A percentile compares a stretch with the other conserved stretches of the same genome.
These are phyloP conservation scores for Oryza meyeriana DNA, from an alignment of 176 grass and related monocot species.

Conservation along the genomic window DNA sequence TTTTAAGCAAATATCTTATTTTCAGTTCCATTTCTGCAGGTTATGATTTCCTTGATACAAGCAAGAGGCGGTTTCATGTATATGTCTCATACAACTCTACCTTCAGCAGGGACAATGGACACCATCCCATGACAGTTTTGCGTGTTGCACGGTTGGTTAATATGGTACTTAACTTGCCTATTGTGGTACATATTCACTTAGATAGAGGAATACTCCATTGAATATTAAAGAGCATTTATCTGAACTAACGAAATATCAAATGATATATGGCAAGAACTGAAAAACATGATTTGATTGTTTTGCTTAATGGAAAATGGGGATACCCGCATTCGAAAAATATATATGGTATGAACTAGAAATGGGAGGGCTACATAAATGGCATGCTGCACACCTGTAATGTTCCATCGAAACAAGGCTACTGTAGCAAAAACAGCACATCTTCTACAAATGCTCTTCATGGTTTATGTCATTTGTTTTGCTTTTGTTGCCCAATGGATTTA, in stretches of 20 bases:
- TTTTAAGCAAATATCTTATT: neutral
- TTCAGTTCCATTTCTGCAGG: conserved; percentile 15
- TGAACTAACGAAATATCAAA: neutral
- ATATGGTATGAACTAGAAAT: neutral
- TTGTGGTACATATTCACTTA: neutral
- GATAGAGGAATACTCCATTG: neutral
- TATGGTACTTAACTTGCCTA: conserved; percentile 47
- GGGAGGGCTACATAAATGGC: neutral
- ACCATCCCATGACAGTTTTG: conserved; percentile 45
- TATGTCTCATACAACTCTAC: conserved; percentile 59
- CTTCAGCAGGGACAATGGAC: conserved; percentile 40
- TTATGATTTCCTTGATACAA: conserved; percentile 68
- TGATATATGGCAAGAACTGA: neutral
- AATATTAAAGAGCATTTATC: neutral
- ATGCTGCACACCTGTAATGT: neutral
- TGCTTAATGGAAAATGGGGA: too few relatives aligned
- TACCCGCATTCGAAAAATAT: neutral
- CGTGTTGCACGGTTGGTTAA: conserved; percentile 65
- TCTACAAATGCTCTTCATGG: too few relatives aligned
- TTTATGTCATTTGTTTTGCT: neutral
- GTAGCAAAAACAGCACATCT: neutral
- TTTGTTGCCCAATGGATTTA: neutral
- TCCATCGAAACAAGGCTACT: neutral
- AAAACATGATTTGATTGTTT: too few relatives aligned
- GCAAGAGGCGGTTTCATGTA: conserved; percentile 26